Conservation (phyloP, 441 rosid genomes). For the Populus hybrid region DNA sequence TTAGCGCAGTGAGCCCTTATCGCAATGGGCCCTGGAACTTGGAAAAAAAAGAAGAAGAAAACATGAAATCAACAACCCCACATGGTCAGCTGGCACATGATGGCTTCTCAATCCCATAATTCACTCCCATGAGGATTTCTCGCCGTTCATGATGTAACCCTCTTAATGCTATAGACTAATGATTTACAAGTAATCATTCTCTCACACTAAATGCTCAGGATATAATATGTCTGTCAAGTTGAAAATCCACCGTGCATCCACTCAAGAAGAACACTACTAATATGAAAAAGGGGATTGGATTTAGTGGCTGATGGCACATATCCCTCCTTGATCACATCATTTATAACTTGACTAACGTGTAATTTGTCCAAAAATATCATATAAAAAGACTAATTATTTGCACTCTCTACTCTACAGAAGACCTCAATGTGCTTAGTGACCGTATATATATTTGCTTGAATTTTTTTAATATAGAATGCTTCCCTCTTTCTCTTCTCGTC, state of each 20-base stretch:
- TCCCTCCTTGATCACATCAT: no score
- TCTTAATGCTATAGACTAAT: background rate
- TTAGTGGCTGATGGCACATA: background rate
- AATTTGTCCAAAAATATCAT: no score
- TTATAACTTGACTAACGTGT: no score
- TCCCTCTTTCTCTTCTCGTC: no score
- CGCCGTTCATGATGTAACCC: conserved; percentile 16
- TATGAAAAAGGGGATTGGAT: background rate
- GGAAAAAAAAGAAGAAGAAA: background rate
- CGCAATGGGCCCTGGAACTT: background rate
- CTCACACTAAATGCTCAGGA: background rate
- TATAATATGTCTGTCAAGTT: no score
- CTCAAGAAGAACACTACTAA: no score
- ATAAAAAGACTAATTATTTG: no score
- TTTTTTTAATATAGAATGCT: no score
- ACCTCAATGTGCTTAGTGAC: no score
- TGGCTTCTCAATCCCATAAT: conserved; percentile 13
- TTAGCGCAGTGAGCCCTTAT: background rate
- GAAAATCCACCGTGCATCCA: no score
- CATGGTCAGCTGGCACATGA: background rate
- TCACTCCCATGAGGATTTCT: conserved; percentile 28
- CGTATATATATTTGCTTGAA: no score
- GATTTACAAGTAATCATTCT: background rate
- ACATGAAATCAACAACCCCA: background rate
- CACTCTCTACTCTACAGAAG: no score